Percentiles rank a stretch among this genome's conserved stretches.
These are phyloP conservation scores for Rhodotorula sphaerocarpa DNA, from an alignment of 768 basidiomycete genomes.

Conservation along the genomic window DNA sequence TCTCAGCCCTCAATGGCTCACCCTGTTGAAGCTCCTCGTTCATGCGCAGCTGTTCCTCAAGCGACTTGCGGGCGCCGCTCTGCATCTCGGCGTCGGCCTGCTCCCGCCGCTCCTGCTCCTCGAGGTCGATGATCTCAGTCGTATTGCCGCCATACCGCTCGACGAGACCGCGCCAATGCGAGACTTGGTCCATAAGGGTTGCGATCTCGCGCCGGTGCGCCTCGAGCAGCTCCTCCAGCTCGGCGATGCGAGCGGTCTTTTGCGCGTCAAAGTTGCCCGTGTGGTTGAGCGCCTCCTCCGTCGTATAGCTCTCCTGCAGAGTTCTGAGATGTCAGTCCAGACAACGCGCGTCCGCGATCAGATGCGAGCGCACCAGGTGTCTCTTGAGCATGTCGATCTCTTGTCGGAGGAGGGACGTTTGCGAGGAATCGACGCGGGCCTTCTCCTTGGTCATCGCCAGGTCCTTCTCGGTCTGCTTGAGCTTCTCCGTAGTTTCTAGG, in stretches of 20 bases:
- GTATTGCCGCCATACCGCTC: conserved; percentile 35
- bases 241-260: conserved; percentile 28
- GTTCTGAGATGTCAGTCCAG: not conserved
- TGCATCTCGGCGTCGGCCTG: not conserved
- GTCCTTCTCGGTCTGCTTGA: conserved; percentile 10
- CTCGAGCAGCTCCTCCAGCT: conserved; percentile 30
- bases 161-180: conserved; percentile 28
- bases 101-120: conserved; percentile 13
- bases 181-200: conserved; percentile 13
- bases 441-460: conserved; percentile 21
- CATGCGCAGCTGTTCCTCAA: conserved; percentile 22
- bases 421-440: conserved; percentile 16
- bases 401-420: conserved; percentile 20
- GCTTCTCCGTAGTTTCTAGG: not conserved
- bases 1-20: not conserved
- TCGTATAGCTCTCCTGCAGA: conserved; percentile 29
- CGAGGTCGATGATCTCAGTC: conserved; percentile 28
- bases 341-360: not conserved
- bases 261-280: conserved; percentile 25
- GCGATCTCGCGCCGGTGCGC: conserved; percentile 29
- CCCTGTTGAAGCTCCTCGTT: conserved; percentile 29
- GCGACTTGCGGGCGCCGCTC: not conserved
- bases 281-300: conserved; percentile 32
- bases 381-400: conserved; percentile 34
- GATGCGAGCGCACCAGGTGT: conserved; percentile 22